A percentile compares a stretch with the other conserved stretches of the same genome.
phyloP scores from a whole-genome alignment of 345 rosid genomes.

The Euphorbia pulcherrima region DNA sequence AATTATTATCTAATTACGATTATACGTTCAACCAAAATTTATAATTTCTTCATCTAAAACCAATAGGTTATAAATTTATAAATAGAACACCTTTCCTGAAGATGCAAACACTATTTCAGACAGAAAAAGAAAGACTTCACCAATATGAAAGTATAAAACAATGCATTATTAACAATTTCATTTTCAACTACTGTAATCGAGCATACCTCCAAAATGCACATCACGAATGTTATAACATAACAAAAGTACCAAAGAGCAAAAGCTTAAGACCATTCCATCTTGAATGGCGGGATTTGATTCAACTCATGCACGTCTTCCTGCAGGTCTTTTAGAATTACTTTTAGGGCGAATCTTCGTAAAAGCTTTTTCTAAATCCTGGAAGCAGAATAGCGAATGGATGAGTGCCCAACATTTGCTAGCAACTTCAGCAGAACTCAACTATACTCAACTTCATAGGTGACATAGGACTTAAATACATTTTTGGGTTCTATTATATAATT shows the following conservation, averaged over 20 bases:
- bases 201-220: background rate
- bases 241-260: background rate
- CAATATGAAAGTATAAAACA: too few relatives aligned
- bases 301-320: constrained; percentile 3
- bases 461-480: too few relatives aligned
- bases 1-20: too few relatives aligned
- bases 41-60: background rate
- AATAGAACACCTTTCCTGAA: background rate
- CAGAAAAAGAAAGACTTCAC: background rate
- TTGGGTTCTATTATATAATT: too few relatives aligned
- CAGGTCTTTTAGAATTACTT: constrained; percentile 53
- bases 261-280: background rate
- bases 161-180: background rate
- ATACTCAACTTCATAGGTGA: background rate
- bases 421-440: background rate
- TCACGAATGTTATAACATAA: background rate
- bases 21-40: background rate
- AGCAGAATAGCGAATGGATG: background rate
- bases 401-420: background rate
- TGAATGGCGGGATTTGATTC: background rate
- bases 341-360: constrained; percentile 51
- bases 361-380: constrained; percentile 49
- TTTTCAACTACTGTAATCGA: background rate
- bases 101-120: background rate
- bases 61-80: background rate